Conservation (phyloP, 1,284 basidiomycete genomes). For the Hypsizygus ulmarius region DNA sequence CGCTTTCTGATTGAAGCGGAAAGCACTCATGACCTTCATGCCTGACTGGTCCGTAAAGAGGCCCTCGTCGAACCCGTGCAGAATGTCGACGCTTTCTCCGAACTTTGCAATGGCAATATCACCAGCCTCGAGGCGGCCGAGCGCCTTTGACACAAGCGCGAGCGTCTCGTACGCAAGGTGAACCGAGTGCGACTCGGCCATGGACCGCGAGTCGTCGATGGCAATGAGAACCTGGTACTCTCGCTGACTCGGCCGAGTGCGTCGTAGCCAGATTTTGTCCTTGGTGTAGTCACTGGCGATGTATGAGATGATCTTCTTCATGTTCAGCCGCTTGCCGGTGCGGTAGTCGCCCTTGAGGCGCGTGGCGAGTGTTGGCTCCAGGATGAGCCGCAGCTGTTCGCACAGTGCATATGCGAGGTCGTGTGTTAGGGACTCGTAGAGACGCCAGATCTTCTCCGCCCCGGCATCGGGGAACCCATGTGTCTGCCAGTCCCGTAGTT, state of each 20-base stretch:
- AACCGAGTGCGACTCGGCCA: constrained; percentile 92
- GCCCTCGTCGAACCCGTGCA: constrained; percentile 83
- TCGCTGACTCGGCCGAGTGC: constrained; percentile 90
- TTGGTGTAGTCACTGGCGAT: constrained; percentile 99
- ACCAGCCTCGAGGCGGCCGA: constrained; percentile 92
- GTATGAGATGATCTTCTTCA: constrained; percentile 99
- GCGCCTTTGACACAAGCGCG: constrained; percentile 87
- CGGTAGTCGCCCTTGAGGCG: constrained; percentile 97
- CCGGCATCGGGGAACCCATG: constrained; percentile 53
- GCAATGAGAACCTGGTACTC: constrained; percentile 97
- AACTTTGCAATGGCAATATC: constrained; percentile 93
- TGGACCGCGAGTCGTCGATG: constrained; percentile 94
- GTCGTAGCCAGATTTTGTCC: constrained; percentile 98
- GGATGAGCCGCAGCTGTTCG: constrained; percentile 95
- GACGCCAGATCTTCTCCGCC: constrained; percentile 83
- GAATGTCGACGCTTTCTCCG: constrained; percentile 82
- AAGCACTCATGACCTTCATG: constrained; percentile 77
- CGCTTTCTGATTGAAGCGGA: constrained; percentile 88
- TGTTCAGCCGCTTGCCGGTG: constrained; percentile 96
- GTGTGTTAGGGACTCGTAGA: constrained; percentile 88
- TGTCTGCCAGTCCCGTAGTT: constrained; percentile 64
- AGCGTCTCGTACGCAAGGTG: constrained; percentile 96
- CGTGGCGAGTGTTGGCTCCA: constrained; percentile 94
- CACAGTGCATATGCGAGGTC: constrained; percentile 91
- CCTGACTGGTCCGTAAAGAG: constrained; percentile 80